Evolutionary conservation across 331 rosid species (phyloP).

Genomic region (Acacia pycnantha): DNA sequence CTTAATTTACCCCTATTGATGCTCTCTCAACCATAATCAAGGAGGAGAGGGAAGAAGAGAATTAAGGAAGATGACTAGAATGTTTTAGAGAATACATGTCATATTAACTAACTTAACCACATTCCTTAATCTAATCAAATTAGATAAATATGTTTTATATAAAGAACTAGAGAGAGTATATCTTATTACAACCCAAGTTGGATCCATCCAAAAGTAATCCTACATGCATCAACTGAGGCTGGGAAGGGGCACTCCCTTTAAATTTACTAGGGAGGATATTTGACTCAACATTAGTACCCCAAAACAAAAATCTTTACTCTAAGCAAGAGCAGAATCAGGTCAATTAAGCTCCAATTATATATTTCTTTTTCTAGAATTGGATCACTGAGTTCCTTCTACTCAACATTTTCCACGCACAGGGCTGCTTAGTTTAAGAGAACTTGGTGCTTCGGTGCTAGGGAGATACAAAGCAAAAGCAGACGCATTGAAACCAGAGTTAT

Average conservation of each 20-base stretch:
- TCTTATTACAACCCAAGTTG: not conserved
- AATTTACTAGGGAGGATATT: not conserved
- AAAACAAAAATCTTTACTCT: not conserved
- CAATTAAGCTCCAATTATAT: not conserved
- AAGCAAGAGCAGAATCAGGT: not conserved
- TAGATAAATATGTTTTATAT: no score
- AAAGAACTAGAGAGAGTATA: no score
- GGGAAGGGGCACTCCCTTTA: not conserved
- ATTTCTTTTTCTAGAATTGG: not conserved
- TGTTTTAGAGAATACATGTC: no score
- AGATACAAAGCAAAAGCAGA: not conserved
- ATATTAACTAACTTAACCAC: no score
- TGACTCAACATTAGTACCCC: not conserved
- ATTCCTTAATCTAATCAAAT: no score
- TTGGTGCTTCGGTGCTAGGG: not conserved
- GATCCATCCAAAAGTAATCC: not conserved
- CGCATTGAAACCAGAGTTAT: not conserved
- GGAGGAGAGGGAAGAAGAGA: no score
- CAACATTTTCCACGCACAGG: not conserved
- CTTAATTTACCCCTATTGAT: no score
- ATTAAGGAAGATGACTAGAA: no score
- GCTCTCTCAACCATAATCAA: no score
- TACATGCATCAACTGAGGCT: not conserved
- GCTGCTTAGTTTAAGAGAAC: not conserved
- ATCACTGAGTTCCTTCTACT: not conserved